Evolutionary conservation across 1,139 yeast genomes (phyloP).

Genomic region (Debaryomyces udenii): DNA sequence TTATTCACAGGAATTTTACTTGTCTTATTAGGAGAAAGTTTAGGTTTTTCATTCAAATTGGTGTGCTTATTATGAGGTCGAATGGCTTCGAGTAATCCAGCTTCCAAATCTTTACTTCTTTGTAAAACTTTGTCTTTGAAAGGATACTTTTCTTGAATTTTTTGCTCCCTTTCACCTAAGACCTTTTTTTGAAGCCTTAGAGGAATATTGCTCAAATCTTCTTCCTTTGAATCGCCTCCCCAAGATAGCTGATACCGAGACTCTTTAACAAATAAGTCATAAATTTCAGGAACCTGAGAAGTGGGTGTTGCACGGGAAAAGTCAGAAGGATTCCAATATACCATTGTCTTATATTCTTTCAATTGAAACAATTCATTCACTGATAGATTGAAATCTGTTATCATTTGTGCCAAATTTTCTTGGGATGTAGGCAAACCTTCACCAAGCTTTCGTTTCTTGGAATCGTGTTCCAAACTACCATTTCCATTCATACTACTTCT

Average conservation of each 20-base stretch:
- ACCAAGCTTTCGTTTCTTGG: conserved; percentile 10
- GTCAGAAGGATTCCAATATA: conserved; percentile 60
- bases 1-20: background rate
- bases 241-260: conserved; percentile 35
- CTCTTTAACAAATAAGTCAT: conserved; percentile 35
- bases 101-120: conserved; percentile 29
- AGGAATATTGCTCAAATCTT: conserved; percentile 38
- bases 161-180: conserved; percentile 42
- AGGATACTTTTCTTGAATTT: conserved; percentile 39
- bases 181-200: conserved; percentile 47
- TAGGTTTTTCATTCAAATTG: background rate
- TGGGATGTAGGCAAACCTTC: background rate
- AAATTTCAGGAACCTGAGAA: conserved; percentile 38
- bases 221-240: conserved; percentile 33
- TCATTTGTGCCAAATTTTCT: conserved; percentile 33
- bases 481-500: background rate
- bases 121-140: conserved; percentile 36
- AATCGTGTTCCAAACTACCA: background rate
- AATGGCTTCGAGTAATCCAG: conserved; percentile 18
- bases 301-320: conserved; percentile 31
- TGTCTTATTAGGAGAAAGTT: background rate
- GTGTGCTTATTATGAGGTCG: background rate
- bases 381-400: conserved; percentile 48
- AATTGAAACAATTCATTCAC: conserved; percentile 59
- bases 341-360: conserved; percentile 61